Conservation (phyloP, 2,329 filamentous ascomycete genomes). For the Nakataea oryzae region DNA sequence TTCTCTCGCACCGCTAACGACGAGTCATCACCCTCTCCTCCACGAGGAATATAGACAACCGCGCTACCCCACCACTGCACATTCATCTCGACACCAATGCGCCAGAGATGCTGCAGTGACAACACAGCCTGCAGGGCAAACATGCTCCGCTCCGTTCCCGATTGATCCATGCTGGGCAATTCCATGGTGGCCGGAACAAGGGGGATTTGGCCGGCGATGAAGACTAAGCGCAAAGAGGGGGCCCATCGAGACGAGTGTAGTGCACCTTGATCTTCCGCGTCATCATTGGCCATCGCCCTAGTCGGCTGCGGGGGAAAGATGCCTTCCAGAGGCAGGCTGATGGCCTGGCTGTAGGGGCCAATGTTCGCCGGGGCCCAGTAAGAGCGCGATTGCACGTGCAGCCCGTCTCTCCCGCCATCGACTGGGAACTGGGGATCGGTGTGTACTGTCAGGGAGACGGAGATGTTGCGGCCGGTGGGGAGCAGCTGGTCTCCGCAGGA, state of each 20-base stretch:
- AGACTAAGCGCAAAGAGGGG: slow-evolving; percentile 29
- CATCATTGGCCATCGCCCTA: neutral
- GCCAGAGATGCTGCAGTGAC: slow-evolving; percentile 80
- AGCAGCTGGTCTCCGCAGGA: slow-evolving; percentile 63
- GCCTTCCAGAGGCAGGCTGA: slow-evolving; percentile 34
- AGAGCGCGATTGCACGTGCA: slow-evolving; percentile 87
- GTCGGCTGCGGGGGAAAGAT: neutral
- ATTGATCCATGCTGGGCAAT: slow-evolving; percentile 28
- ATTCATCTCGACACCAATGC: slow-evolving; percentile 62
- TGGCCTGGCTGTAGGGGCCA: slow-evolving; percentile 89
- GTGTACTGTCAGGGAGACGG: slow-evolving; percentile 32
- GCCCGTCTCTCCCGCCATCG: slow-evolving; percentile 33
- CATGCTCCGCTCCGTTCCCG: neutral
- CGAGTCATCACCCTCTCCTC: slow-evolving; percentile 15
- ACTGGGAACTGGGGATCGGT: neutral
- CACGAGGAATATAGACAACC: slow-evolving; percentile 59
- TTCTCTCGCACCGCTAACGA: slow-evolving; percentile 14
- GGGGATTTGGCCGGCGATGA: slow-evolving; percentile 85
- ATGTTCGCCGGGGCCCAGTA: slow-evolving; percentile 99
- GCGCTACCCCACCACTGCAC: slow-evolving; percentile 67
- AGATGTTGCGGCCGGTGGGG: slow-evolving; percentile 45
- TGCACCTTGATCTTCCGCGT: neutral
- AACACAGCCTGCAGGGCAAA: slow-evolving; percentile 53
- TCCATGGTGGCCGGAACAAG: slow-evolving; percentile 72
- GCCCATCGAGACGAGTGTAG: neutral